Evolutionary conservation across 108 stramenopile genomes (phyloP).

Genomic region (Cyclotella kingstonii): DNA sequence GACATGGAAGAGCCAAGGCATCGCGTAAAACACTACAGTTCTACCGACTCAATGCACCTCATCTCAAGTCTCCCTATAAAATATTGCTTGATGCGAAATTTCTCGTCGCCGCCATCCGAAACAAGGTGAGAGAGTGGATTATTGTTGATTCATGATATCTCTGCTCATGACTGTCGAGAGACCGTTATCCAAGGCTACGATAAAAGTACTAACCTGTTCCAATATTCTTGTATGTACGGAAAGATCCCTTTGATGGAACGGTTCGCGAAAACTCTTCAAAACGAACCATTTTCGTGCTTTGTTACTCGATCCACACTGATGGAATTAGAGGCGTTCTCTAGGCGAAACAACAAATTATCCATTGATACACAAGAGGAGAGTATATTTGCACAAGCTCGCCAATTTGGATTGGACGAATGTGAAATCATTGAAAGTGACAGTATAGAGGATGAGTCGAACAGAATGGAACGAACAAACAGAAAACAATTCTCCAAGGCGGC

Average conservation of each 20-base stretch:
- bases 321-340: slow-evolving; percentile 43
- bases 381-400: slow-evolving; percentile 42
- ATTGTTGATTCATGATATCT: too few relatives aligned
- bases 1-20: slow-evolving; percentile 83
- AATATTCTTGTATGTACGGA: not conserved
- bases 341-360: slow-evolving; percentile 10
- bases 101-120: slow-evolving; percentile 60
- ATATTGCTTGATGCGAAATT: slow-evolving; percentile 78
- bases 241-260: slow-evolving; percentile 47
- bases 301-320: slow-evolving; percentile 50
- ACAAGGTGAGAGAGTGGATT: slow-evolving; percentile 61
- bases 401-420: slow-evolving; percentile 57
- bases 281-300: slow-evolving; percentile 32
- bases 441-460: slow-evolving; percentile 11
- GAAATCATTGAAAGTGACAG: slow-evolving; percentile 46
- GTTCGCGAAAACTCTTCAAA: slow-evolving; percentile 47
- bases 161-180: too few relatives aligned
- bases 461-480: slow-evolving; percentile 19
- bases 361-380: slow-evolving; percentile 1
- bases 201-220: too few relatives aligned
- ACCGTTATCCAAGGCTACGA: too few relatives aligned
- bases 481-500: slow-evolving; percentile 44
- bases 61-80: slow-evolving; percentile 62
- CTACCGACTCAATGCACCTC: slow-evolving; percentile 64
- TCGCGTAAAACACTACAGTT: slow-evolving; percentile 81